phyloP scores from a whole-genome alignment of 129 eudicot genomes.

The Silybum marianum region DNA sequence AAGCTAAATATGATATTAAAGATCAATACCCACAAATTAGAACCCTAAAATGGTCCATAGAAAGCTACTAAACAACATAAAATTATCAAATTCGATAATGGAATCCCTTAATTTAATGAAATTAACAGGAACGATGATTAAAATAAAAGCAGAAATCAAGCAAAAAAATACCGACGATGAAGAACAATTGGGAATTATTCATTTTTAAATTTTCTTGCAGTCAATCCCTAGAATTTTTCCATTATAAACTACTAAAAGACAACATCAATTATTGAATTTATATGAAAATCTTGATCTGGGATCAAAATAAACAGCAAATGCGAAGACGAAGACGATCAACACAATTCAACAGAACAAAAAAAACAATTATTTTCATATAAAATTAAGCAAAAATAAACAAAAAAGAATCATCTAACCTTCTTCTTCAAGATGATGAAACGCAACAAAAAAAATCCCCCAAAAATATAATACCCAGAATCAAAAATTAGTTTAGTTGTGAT shows the following conservation, averaged over 20 bases:
- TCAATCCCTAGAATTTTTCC: neutral
- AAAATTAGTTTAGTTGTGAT: neutral
- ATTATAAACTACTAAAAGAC: neutral
- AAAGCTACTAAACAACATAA: neutral
- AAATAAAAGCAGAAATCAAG: neutral
- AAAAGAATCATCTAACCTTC: conserved; percentile 21
- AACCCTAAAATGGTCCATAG: neutral
- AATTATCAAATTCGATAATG: neutral
- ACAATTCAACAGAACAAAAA: neutral
- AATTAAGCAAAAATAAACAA: neutral
- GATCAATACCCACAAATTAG: neutral
- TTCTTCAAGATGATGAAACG: conserved; percentile 29
- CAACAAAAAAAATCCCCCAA: neutral
- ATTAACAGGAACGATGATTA: neutral
- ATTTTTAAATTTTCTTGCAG: too few relatives aligned
- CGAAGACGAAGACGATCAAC: neutral
- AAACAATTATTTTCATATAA: neutral
- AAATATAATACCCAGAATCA: neutral
- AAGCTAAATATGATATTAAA: neutral
- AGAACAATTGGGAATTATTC: neutral
- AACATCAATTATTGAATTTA: too few relatives aligned
- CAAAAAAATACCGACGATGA: neutral
- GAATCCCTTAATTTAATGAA: too few relatives aligned
- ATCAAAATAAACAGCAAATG: neutral
- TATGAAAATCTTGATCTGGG: neutral